These are phyloP conservation scores for Fonsecaea multimorphosa DNA, from an alignment of 2,329 filamentous ascomycete species.

Conservation along the genomic window DNA sequence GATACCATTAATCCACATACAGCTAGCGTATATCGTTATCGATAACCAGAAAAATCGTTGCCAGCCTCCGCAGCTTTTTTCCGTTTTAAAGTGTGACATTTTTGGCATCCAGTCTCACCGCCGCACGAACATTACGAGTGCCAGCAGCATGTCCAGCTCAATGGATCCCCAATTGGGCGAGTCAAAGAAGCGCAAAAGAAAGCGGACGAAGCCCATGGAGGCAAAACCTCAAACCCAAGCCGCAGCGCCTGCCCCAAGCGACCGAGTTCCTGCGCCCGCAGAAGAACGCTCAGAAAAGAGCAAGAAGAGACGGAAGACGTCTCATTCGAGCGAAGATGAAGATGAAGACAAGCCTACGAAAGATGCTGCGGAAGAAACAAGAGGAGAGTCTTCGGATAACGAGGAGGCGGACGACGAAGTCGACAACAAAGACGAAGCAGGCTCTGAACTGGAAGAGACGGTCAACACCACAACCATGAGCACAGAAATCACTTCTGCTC, in stretches of 20 bases:
- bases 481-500: conserved; percentile 19
- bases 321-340: conserved; percentile 42
- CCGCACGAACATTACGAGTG: background rate
- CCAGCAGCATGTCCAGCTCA: conserved; percentile 6
- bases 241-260: conserved; percentile 26
- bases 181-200: conserved; percentile 55
- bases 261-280: conserved; percentile 37
- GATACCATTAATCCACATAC: background rate
- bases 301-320: conserved; percentile 50
- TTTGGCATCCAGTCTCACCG: background rate
- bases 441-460: conserved; percentile 44
- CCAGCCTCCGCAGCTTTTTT: background rate
- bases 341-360: conserved; percentile 50
- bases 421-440: conserved; percentile 39
- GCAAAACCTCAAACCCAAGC: conserved; percentile 29
- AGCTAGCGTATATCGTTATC: conserved; percentile 1
- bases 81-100: background rate
- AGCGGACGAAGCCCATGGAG: conserved; percentile 45
- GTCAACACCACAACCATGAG: conserved; percentile 38
- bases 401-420: conserved; percentile 44
- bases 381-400: conserved; percentile 47
- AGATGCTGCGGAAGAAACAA: conserved; percentile 47
- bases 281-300: conserved; percentile 35
- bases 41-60: conserved; percentile 17
- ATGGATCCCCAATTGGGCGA: conserved; percentile 28